These are phyloP conservation scores for Coniosporium apollinis DNA, from an alignment of 495 filamentous ascomycete genomes.

Conservation along the genomic window DNA sequence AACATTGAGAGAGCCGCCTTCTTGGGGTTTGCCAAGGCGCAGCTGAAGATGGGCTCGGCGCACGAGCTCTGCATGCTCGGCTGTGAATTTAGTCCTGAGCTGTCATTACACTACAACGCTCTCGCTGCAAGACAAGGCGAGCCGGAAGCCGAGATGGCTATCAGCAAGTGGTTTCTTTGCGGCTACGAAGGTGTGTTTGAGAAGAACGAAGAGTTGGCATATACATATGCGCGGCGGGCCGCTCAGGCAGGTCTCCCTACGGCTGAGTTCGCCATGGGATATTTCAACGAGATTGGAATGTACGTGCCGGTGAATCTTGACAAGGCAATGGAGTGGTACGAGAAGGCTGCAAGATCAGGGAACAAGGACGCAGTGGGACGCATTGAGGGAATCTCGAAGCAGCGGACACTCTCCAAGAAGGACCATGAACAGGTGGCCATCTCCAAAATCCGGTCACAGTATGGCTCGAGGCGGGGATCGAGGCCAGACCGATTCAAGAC, in stretches of 20 bases:
- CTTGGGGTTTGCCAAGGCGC: slow-evolving; percentile 90
- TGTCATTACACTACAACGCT: slow-evolving; percentile 91
- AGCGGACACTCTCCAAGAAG: slow-evolving; percentile 58
- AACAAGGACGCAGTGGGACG: slow-evolving; percentile 76
- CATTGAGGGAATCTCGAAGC: slow-evolving; percentile 71
- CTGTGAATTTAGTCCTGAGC: slow-evolving; percentile 84
- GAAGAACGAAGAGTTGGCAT: slow-evolving; percentile 90
- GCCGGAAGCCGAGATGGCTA: slow-evolving; percentile 83
- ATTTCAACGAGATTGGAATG: slow-evolving; percentile 94
- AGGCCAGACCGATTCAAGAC: slow-evolving; percentile 47
- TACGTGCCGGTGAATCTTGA: slow-evolving; percentile 63
- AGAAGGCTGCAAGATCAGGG: slow-evolving; percentile 73
- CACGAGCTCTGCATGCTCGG: slow-evolving; percentile 88
- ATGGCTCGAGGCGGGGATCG: slow-evolving; percentile 67
- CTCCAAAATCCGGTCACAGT: slow-evolving; percentile 75
- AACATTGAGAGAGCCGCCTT: slow-evolving; percentile 97
- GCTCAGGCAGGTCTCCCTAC: slow-evolving; percentile 66
- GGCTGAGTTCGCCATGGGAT: slow-evolving; percentile 92
- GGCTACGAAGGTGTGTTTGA: slow-evolving; percentile 80
- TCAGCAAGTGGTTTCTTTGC: slow-evolving; percentile 97
- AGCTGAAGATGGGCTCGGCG: slow-evolving; percentile 91
- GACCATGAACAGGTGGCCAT: slow-evolving; percentile 90
- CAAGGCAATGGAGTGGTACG: slow-evolving; percentile 80
- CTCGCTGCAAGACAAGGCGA: slow-evolving; percentile 81
- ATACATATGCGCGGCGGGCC: slow-evolving; percentile 74